Percentiles rank a stretch among this genome's conserved stretches.
These are phyloP conservation scores for Mucor irregularis DNA, from an alignment of 371 early-diverging fungal species.

Conservation along the genomic window DNA sequence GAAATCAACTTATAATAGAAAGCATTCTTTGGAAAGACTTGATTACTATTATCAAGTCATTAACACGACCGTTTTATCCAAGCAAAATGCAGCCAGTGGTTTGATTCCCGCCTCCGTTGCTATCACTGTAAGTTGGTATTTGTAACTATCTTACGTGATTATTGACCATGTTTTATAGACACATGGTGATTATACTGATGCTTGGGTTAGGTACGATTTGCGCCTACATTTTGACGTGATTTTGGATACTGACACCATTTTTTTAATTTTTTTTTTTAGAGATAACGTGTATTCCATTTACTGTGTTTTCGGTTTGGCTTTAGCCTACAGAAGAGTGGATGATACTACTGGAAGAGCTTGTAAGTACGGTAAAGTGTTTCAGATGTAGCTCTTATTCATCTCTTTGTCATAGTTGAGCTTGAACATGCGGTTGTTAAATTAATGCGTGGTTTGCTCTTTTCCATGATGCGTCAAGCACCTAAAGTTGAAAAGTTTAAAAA, in stretches of 20 bases:
- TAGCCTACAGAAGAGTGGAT: constrained; percentile 84
- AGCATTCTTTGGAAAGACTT: constrained; percentile 51
- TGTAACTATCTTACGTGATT: not conserved
- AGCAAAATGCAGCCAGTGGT: constrained; percentile 86
- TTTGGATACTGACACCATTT: not conserved
- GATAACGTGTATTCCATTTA: constrained; percentile 95
- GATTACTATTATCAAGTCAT: constrained; percentile 80
- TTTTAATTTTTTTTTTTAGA: constrained; percentile 32
- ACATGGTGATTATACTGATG: constrained; percentile 86
- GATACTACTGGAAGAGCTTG: constrained; percentile 82
- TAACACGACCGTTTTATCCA: constrained; percentile 71
- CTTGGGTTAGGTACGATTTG: constrained; percentile 81
- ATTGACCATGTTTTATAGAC: constrained; percentile 28
- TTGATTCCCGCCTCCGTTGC: constrained; percentile 90
- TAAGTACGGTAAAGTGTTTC: constrained; percentile 42
- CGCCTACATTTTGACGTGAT: not conserved
- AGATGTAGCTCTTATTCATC: not conserved
- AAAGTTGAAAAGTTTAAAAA: constrained; percentile 86
- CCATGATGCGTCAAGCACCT: constrained; percentile 86
- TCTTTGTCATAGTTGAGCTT: constrained; percentile 64
- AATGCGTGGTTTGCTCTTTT: constrained; percentile 73
- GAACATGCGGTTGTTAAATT: constrained; percentile 85
- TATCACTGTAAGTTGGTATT: constrained; percentile 56
- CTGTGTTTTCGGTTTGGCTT: constrained; percentile 82
- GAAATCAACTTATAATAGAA: constrained; percentile 18